Evolutionary conservation across 1,284 basidiomycete species (phyloP), one percentile per base, ranked within the genome.

Genomic region (Mycena sp.): DNA sequence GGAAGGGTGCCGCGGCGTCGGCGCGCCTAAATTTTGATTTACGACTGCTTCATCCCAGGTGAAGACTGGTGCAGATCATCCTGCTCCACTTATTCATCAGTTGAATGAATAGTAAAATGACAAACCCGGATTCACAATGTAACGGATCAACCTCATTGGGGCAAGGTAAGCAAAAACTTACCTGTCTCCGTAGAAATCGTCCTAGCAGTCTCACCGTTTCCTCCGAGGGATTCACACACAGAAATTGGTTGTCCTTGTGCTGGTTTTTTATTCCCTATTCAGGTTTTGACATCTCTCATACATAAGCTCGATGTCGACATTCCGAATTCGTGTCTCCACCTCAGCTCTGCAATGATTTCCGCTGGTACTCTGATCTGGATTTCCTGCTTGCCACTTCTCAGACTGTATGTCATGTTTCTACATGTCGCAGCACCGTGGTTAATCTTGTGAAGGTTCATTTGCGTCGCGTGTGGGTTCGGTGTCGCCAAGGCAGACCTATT

Each of bases 401-500:
- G 89, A 74, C 78, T 91, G 90, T 90, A 75, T 73, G 88, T 44
- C 18, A 3, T 78, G 37, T 54, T 60, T 25, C n/a, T 25, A 4
- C 34, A 41, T 48, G 34, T 54, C 39, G 13, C 25, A 65, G 22
- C 7, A 44, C 34, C 30, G 7, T 13, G 10, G 3, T 25, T 72
- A 22, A 60, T 54, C 37, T 60, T 62, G 22, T 57, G 22, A 52
- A 91, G 91, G 48, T 83, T 88, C 30, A 78, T 91, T 48, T 89
- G 86, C 71, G 86, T 86, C 14, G 80, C 82, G 5, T 83, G 85
- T 66, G 91, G 91, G 3, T 90, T 89, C 75, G 78, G 81, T 5
- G 81, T 90, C 67, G 88, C 91, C 1, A 91, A 88, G 77, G 84
- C 83, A 0, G 90, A 90, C 57, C 83, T 92, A 25, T 88, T 93